Base-by-base conservation (phyloP, 495 filamentous ascomycete species). In the Pseudotulostoma volvatum region DNA sequence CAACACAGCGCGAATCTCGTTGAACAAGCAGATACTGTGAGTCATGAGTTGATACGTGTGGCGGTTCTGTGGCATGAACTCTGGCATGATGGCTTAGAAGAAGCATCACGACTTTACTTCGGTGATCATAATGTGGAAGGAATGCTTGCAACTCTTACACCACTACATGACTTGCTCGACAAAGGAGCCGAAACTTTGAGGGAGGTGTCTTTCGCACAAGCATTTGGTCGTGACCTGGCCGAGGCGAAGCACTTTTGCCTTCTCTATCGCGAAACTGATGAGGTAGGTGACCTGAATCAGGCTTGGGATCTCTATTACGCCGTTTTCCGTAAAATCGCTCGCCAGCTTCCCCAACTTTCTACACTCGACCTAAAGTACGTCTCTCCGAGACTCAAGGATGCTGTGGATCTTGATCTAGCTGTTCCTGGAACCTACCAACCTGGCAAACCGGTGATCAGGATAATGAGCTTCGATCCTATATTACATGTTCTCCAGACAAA, bases 221-320 rank as follows among this genome's bases (percentile, higher is more conserved):
- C 86, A 0, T 99, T 99, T 47, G 90, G 90, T 11, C 79, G 90
- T 16, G 92, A 99, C 50, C 68, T 99, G 13, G 77, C 81, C 20
- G 90, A 99, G 50, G 90, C 90, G 3, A 80, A 82, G 34, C 86
- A 96, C 44, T 99, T 86, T 73, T 95, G 90, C 61, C 74, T 79
- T 37, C 76, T 87, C n/a, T 96, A 88, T 57, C 79, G 79, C 40
- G 71, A 74, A 19, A 87, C 84, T 1, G 70, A 79, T 31, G 90
- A 99, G 45, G 74, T 86, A 40, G 87, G 84, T 34, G 92, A 99
- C 51, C 68, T 99, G 34, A 96, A 94, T 54, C 84, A 90, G 53
- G 90, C 90, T 3, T 99, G 90, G 90, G 90, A 99, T 58, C 68
- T 99, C 4, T 99, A 99, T 55, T 96, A 99, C 53, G 85, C 90